phyloP scores from a whole-genome alignment of 1,284 basidiomycete species.

The Irpex rosettiformis region DNA sequence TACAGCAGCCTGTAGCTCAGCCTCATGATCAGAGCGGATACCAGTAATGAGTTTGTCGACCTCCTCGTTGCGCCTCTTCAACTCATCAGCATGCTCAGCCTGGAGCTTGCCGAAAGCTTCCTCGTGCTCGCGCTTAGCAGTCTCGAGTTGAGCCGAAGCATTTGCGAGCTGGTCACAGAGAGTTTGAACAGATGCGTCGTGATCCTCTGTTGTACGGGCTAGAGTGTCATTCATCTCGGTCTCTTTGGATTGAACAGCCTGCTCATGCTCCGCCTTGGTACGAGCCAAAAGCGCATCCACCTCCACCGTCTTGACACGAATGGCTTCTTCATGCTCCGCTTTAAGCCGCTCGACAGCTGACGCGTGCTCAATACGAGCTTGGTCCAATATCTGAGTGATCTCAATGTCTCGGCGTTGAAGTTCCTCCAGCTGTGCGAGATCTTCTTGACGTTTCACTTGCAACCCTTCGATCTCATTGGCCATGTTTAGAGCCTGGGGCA shows the following conservation, averaged over 20 bases:
- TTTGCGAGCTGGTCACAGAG: constrained; percentile 26
- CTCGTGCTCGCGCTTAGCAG: constrained; percentile 30
- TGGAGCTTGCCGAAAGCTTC: constrained; percentile 33
- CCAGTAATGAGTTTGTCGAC: constrained; percentile 33
- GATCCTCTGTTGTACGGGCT: constrained; percentile 39
- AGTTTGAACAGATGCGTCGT: constrained; percentile 29
- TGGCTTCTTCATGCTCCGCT: constrained; percentile 48
- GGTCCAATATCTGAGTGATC: constrained; percentile 46
- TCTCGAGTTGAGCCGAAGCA: constrained; percentile 26
- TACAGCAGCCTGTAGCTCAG: constrained; percentile 35
- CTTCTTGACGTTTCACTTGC: constrained; percentile 55
- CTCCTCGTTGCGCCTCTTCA: constrained; percentile 27
- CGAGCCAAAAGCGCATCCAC: constrained; percentile 43
- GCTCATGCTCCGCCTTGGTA: constrained; percentile 41
- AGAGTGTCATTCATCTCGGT: constrained; percentile 48
- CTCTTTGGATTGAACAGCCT: constrained; percentile 38
- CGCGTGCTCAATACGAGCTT: constrained; percentile 46
- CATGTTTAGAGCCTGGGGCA: constrained; percentile 73
- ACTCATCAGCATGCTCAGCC: constrained; percentile 34
- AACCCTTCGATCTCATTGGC: constrained; percentile 78
- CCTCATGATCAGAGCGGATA: constrained; percentile 30
- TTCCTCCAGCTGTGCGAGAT: constrained; percentile 48
- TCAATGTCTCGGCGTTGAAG: constrained; percentile 55
- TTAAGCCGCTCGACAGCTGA: constrained; percentile 48
- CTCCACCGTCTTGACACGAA: constrained; percentile 50